A percentile compares a stretch with the other conserved stretches of the same genome.
These are phyloP conservation scores for Naganishia cerealis DNA, from an alignment of 1,284 basidiomycete species.

Conservation along the genomic window DNA sequence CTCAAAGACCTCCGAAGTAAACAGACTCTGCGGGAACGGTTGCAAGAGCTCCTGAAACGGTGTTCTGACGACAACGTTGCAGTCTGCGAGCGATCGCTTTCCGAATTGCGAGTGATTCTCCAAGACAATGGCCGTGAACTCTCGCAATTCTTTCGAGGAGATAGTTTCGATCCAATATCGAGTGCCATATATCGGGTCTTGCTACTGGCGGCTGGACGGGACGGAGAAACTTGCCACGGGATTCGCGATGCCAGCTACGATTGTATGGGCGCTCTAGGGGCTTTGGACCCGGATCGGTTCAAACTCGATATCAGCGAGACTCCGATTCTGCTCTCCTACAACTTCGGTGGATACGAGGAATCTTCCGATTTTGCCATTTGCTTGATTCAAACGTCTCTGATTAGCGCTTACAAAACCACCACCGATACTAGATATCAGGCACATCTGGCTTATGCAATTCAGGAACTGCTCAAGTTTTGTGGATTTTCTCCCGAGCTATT, in stretches of 20 bases:
- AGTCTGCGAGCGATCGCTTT: conserved; percentile 73
- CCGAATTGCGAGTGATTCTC: conserved; percentile 73
- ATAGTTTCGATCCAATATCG: conserved; percentile 77
- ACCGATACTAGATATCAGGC: conserved; percentile 91
- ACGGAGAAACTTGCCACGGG: conserved; percentile 64
- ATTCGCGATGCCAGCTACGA: conserved; percentile 75
- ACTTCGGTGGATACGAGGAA: conserved; percentile 81
- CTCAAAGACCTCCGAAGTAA: conserved; percentile 60
- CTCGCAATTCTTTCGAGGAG: conserved; percentile 71
- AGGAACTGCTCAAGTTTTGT: conserved; percentile 86
- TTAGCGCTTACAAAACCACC: conserved; percentile 88
- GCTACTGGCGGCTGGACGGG: conserved; percentile 70
- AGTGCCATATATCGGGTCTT: conserved; percentile 71
- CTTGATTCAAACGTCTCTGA: conserved; percentile 80
- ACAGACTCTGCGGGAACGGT: conserved; percentile 61
- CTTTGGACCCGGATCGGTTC: conserved; percentile 92
- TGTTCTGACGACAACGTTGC: conserved; percentile 77
- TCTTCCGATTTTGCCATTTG: conserved; percentile 78
- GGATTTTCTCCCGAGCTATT: conserved; percentile 66
- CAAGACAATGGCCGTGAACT: conserved; percentile 60
- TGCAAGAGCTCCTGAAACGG: conserved; percentile 73
- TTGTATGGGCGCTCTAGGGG: conserved; percentile 90
- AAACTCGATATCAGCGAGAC: conserved; percentile 55
- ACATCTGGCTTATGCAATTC: conserved; percentile 86
- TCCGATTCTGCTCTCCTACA: conserved; percentile 70